phyloP scores from a whole-genome alignment of 1,139 yeast genomes.

The Taphrina sp. region DNA sequence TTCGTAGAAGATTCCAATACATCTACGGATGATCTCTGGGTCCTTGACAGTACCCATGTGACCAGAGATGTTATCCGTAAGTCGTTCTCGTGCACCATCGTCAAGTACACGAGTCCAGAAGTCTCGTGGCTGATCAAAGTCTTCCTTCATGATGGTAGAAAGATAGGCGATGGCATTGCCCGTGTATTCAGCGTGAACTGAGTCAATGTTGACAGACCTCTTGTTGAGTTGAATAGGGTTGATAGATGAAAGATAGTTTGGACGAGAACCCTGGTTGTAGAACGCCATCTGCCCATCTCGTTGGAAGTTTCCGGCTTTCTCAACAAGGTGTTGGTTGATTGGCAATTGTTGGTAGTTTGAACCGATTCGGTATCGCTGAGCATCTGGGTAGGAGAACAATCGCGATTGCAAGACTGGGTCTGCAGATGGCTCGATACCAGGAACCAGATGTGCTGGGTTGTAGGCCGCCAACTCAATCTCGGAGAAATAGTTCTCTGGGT shows the following conservation, averaged over 20 bases:
- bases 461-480: slow-evolving; percentile 82
- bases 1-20: slow-evolving; percentile 70
- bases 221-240: slow-evolving; percentile 53
- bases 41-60: slow-evolving; percentile 72
- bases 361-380: slow-evolving; percentile 70
- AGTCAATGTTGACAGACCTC: slow-evolving; percentile 32
- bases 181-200: slow-evolving; percentile 74
- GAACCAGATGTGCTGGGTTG: slow-evolving; percentile 79
- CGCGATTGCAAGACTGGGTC: slow-evolving; percentile 86
- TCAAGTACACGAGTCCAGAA: slow-evolving; percentile 68
- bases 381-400: slow-evolving; percentile 80
- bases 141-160: slow-evolving; percentile 55
- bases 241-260: slow-evolving; percentile 57
- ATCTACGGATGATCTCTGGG: slow-evolving; percentile 68
- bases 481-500: slow-evolving; percentile 75
- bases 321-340: slow-evolving; percentile 55
- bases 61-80: slow-evolving; percentile 78
- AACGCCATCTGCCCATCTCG: slow-evolving; percentile 88
- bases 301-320: slow-evolving; percentile 46
- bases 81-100: slow-evolving; percentile 73
- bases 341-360: slow-evolving; percentile 70
- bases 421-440: slow-evolving; percentile 79
- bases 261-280: slow-evolving; percentile 78
- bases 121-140: slow-evolving; percentile 65
- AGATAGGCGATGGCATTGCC: slow-evolving; percentile 81